phyloP scores from a whole-genome alignment of 768 basidiomycete species.

The Calocybe cyanea region DNA sequence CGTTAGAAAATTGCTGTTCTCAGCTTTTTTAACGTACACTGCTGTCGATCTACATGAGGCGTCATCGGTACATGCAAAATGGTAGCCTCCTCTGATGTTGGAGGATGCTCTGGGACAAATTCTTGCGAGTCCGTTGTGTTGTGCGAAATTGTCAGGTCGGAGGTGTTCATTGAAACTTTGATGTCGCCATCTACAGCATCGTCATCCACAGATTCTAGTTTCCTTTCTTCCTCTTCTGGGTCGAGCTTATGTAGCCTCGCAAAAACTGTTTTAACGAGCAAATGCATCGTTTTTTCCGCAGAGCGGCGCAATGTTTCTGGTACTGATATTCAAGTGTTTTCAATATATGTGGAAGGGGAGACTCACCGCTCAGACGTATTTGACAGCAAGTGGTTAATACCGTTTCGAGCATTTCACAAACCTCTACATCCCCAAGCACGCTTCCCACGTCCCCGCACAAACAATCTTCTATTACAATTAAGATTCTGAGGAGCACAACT shows the following conservation, averaged over 20 bases:
- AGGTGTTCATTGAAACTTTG: conserved; percentile 6
- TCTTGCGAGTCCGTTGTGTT: conserved; percentile 18
- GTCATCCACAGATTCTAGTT: conserved; percentile 46
- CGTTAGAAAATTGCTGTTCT: conserved; percentile 1
- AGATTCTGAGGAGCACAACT: conserved; percentile 87
- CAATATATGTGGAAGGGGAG: neutral
- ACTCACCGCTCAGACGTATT: conserved; percentile 90
- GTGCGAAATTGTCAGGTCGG: conserved; percentile 23
- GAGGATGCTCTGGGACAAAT: conserved; percentile 6
- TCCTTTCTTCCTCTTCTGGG: conserved; percentile 64
- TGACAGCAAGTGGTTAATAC: conserved; percentile 96
- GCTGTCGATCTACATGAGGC: conserved; percentile 29
- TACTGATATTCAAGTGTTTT: conserved; percentile 9
- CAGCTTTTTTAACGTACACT: conserved; percentile 31
- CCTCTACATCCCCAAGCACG: conserved; percentile 85
- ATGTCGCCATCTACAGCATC: conserved; percentile 32
- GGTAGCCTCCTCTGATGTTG: conserved; percentile 10
- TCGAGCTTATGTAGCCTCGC: conserved; percentile 64
- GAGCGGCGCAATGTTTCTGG: conserved; percentile 83
- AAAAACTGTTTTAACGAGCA: conserved; percentile 81
- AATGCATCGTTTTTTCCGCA: conserved; percentile 87
- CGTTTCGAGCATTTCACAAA: conserved; percentile 98
- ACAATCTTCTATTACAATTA: conserved; percentile 84
- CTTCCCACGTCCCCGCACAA: conserved; percentile 66
- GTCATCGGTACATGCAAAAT: conserved; percentile 19